Evolutionary conservation across 352 stramenopile species (phyloP).

Genomic region (Globisporangium radiosum): DNA sequence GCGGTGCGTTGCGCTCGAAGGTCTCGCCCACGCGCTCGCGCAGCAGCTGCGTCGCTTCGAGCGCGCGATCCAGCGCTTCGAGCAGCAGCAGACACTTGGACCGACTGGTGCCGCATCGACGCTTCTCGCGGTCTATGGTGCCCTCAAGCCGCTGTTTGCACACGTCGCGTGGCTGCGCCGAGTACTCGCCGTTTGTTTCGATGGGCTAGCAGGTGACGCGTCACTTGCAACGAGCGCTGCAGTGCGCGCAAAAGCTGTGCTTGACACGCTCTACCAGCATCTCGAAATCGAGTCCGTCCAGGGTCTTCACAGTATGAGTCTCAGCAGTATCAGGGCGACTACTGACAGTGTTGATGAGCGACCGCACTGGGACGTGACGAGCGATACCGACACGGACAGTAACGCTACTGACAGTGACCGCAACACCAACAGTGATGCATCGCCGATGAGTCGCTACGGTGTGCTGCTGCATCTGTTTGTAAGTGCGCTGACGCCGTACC

Average conservation of each 20-base stretch:
- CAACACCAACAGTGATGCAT: not conserved
- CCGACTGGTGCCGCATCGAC: constrained; percentile 18
- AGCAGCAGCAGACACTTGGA: not conserved
- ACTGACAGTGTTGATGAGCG: too few species aligned
- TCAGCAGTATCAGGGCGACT: too few species aligned
- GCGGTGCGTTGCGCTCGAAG: constrained; percentile 35
- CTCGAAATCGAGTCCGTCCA: constrained; percentile 37
- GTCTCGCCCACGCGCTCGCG: constrained; percentile 37
- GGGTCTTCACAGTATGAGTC: constrained; percentile 1
- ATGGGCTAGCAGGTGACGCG: constrained; percentile 18
- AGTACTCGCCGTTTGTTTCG: constrained; percentile 28
- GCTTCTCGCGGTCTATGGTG: constrained; percentile 33
- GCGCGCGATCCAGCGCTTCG: constrained; percentile 14
- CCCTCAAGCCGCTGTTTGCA: constrained; percentile 36
- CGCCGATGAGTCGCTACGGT: constrained; percentile 27
- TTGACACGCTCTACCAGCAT: constrained; percentile 35
- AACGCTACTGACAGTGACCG: too few species aligned
- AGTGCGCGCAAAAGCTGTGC: constrained; percentile 31
- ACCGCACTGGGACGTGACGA: too few species aligned
- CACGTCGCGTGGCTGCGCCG: constrained; percentile 38
- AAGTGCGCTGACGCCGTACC: constrained; percentile 35
- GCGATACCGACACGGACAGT: too few species aligned
- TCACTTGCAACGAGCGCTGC: constrained; percentile 11
- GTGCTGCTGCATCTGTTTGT: constrained; percentile 43
- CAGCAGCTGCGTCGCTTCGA: constrained; percentile 20